phyloP scores from a whole-genome alignment of 2,329 filamentous ascomycete species.

The Penicillium sp. region DNA sequence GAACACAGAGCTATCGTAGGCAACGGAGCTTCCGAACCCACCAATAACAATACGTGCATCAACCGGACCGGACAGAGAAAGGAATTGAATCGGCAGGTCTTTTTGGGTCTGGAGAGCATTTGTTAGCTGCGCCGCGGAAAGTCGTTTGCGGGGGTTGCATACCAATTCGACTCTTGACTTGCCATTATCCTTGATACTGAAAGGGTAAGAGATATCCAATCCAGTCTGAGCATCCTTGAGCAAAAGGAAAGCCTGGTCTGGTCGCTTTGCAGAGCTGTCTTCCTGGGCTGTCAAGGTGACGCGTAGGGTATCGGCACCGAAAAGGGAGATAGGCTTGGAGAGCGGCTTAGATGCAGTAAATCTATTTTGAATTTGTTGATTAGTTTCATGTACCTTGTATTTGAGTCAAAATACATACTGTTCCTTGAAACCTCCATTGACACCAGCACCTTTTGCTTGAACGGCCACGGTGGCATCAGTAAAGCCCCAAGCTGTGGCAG shows the following conservation, averaged over 20 bases:
- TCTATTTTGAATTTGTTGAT: constrained; percentile 42
- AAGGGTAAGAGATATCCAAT: constrained; percentile 81
- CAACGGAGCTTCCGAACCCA: constrained; percentile 74
- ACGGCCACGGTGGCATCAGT: constrained; percentile 63
- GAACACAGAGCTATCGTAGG: constrained; percentile 70
- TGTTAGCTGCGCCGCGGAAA: constrained; percentile 20
- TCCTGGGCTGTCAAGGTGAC: constrained; percentile 79
- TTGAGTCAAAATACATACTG: constrained; percentile 44
- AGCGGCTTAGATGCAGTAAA: constrained; percentile 62
- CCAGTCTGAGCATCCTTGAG: constrained; percentile 72
- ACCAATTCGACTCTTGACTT: constrained; percentile 85
- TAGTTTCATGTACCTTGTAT: constrained; percentile 7
- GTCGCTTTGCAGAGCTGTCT: constrained; percentile 72
- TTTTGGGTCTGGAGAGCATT: constrained; percentile 68
- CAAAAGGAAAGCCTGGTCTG: constrained; percentile 91
- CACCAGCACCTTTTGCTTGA: constrained; percentile 59
- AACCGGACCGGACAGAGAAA: constrained; percentile 66
- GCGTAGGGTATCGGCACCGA: constrained; percentile 72
- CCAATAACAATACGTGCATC: constrained; percentile 79
- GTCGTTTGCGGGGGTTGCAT: constrained; percentile 37
- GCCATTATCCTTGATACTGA: constrained; percentile 81
- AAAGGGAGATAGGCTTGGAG: constrained; percentile 63
- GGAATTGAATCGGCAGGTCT: constrained; percentile 82
- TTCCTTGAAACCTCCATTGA: constrained; percentile 55
- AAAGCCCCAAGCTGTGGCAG: constrained; percentile 61